A percentile compares a stretch with the other conserved stretches of the same genome.
phyloP scores from a whole-genome alignment of 768 basidiomycete genomes.

The Rhodosporidiobolus sp. region DNA sequence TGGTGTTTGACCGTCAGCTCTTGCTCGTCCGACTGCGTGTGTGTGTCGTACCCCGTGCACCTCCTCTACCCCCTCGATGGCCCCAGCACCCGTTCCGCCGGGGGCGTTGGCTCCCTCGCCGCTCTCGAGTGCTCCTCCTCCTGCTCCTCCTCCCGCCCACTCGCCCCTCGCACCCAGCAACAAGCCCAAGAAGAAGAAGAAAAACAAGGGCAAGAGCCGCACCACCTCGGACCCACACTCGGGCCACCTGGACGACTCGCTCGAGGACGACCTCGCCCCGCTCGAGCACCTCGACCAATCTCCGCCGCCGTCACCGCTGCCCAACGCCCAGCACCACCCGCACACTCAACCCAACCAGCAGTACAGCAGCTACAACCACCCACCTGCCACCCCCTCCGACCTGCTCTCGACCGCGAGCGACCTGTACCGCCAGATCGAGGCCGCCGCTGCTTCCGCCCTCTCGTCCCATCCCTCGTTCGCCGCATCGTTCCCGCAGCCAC shows the following conservation, averaged over 20 bases:
- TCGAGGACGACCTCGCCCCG: constrained; percentile 17
- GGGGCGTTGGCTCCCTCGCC: too few species aligned
- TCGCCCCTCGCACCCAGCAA: too few species aligned
- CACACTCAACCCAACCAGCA: too few species aligned
- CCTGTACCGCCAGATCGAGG: constrained; percentile 59
- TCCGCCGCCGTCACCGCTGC: not conserved
- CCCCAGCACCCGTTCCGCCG: too few species aligned
- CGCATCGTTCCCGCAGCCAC: constrained; percentile 32
- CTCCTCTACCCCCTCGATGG: too few species aligned
- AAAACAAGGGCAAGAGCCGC: constrained; percentile 21
- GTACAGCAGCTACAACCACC: too few species aligned
- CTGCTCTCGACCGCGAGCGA: constrained; percentile 63
- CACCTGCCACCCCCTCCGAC: constrained; percentile 57
- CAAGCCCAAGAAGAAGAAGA: constrained; percentile 34
- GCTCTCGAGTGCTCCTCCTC: too few species aligned
- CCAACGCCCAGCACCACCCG: not conserved
- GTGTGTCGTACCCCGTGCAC: too few species aligned
- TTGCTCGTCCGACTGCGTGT: too few species aligned
- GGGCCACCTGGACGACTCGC: not conserved
- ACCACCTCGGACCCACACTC: too few species aligned
- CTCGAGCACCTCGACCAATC: constrained; percentile 24
- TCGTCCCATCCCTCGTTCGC: constrained; percentile 41
- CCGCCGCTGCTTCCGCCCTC: constrained; percentile 50
- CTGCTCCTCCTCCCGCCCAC: too few species aligned
- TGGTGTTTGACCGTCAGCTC: too few species aligned